Percentiles rank a stretch among this genome's conserved stretches.
Evolutionary conservation across 176 grass and related monocot species (phyloP).

Genomic region (Canna indica): DNA sequence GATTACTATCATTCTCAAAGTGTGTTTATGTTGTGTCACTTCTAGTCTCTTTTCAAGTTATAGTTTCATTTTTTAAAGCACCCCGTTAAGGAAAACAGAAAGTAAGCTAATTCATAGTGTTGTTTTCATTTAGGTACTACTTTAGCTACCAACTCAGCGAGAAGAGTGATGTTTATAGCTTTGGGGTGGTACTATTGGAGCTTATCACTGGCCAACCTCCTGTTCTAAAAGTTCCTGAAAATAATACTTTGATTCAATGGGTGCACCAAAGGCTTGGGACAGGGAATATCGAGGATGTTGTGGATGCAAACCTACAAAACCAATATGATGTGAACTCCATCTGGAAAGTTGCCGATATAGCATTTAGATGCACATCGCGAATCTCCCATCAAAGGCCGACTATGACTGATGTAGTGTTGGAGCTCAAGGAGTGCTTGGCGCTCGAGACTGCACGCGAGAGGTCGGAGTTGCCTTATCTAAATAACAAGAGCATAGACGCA

Average conservation of each 20-base stretch:
- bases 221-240: background rate
- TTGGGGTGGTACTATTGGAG: conserved; percentile 32
- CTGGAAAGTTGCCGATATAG: conserved; percentile 32
- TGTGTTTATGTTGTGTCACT: background rate
- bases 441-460: background rate
- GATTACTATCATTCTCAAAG: background rate
- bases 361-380: conserved; percentile 22
- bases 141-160: conserved; percentile 13
- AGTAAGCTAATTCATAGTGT: background rate
- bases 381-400: conserved; percentile 15
- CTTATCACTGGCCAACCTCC: conserved; percentile 27
- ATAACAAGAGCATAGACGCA: background rate
- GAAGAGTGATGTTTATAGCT: conserved; percentile 37
- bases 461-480: background rate
- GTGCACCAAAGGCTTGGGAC: conserved; percentile 5
- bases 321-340: conserved; percentile 25
- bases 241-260: conserved; percentile 8
- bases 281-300: conserved; percentile 27
- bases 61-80: background rate
- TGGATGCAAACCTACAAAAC: conserved; percentile 24
- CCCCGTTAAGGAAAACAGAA: background rate
- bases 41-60: background rate
- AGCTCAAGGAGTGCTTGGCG: conserved; percentile 16
- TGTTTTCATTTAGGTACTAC: background rate
- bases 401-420: conserved; percentile 29